Evolutionary conservation across 1,139 yeast genomes (phyloP), one percentile per base, ranked within the genome.

Genomic region (Diutina ranongensis): DNA sequence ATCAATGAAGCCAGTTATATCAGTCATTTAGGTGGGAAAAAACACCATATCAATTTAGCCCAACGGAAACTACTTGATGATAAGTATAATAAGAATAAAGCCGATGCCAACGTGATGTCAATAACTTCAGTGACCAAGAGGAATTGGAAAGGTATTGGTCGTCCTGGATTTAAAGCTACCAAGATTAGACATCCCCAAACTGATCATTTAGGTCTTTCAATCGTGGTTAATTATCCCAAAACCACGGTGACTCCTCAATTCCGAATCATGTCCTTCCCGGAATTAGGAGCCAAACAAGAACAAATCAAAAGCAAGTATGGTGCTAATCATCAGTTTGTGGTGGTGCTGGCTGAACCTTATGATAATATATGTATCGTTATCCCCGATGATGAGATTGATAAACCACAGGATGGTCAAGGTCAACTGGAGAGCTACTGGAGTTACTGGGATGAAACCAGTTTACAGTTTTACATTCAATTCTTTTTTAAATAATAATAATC

Each of bases 311-410:
- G 49, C 13, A 55, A 63, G 1, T 67, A 71, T 20, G 55, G 61
- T 4, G 55, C 46, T 55, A 62, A 47, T 62, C 62, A 55, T 60
- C 94, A 83, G 59, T 86, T 81, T 55, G 57, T 87, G 51, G 76
- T 86, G n/a, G 61, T 86, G 0, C 77, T 86, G 22, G 94, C 85
- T 0, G 95, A 85, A 56, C 95, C 95, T 1, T 87, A 85, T 59
- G 92, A 85, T 49, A 83, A 81, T 46, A 68, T 84, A 15, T 83
- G 80, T 2, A 68, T 87, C 51, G 79, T 83, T 46, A 67, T 87
- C 5, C 92, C 92, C 2, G 71, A 77, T 21, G 67, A 63, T 27
- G 74, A 80, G 19, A 61, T 69, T 5, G 83, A 78, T 53, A 66
- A 68, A 51, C 64, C 71, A 1, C 60, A 56, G 2, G 67, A 59